phyloP scores from a whole-genome alignment of 2,329 filamentous ascomycete species.

The Podosphaera aphanis region DNA sequence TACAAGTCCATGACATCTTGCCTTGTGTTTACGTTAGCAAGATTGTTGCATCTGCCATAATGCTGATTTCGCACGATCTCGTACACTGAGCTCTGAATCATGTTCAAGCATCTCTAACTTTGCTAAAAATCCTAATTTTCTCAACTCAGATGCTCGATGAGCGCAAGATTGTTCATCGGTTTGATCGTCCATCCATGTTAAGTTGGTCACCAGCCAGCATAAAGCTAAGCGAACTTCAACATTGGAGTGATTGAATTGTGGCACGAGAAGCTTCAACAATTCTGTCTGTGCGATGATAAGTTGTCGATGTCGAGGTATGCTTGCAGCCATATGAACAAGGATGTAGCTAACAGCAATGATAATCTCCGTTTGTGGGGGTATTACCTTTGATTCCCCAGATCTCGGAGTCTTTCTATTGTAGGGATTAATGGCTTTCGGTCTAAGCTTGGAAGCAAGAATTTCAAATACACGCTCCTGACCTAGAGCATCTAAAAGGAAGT shows the following conservation, averaged over 20 bases:
- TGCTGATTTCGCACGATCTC: conserved; percentile 63
- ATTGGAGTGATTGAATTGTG: conserved; percentile 50
- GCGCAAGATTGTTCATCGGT: conserved; percentile 40
- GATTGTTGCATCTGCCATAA: conserved; percentile 38
- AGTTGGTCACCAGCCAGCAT: conserved; percentile 66
- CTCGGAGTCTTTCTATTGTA: conserved; percentile 22
- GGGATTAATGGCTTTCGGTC: conserved; percentile 31
- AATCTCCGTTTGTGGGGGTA: conserved; percentile 42
- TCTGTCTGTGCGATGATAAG: conserved; percentile 54
- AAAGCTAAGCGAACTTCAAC: conserved; percentile 53
- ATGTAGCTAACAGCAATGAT: conserved; percentile 59
- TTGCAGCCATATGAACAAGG: conserved; percentile 71
- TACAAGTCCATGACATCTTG: background rate
- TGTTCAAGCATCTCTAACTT: conserved; percentile 38
- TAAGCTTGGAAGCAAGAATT: conserved; percentile 57
- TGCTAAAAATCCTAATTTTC: conserved; percentile 44
- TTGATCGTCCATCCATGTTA: conserved; percentile 61
- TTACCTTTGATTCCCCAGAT: conserved; percentile 23
- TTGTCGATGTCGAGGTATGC: conserved; percentile 53
- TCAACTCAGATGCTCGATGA: conserved; percentile 44
- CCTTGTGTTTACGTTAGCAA: conserved; percentile 1
- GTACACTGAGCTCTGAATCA: conserved; percentile 60
- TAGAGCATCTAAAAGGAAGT: conserved; percentile 54
- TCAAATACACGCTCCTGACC: conserved; percentile 60
- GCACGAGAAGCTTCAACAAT: conserved; percentile 47